Conservation (phyloP, 2,329 filamentous ascomycete species). For the Drechmeria coniospora region DNA sequence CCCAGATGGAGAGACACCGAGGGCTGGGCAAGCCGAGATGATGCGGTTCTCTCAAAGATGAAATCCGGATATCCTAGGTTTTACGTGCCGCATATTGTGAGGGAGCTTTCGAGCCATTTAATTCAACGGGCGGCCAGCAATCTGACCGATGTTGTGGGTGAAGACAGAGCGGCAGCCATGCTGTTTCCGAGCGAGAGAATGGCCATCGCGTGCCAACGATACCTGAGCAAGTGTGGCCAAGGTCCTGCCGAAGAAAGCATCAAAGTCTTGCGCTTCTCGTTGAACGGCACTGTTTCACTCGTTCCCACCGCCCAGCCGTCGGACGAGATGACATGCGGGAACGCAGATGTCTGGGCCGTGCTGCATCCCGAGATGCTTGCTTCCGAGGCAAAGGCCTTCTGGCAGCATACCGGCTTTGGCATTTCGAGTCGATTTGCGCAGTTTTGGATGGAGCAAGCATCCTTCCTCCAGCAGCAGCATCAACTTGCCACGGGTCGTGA, state of each 20-base stretch:
- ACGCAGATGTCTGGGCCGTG: slow-evolving; percentile 6
- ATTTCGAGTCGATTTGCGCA: slow-evolving; percentile 13
- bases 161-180: slow-evolving; percentile 1
- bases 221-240: slow-evolving; percentile 4
- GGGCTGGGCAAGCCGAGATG: slow-evolving; percentile 10
- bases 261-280: slow-evolving; percentile 2
- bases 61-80: slow-evolving; percentile 15
- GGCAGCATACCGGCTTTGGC: slow-evolving; percentile 15
- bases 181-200: slow-evolving; percentile 7
- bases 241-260: not conserved
- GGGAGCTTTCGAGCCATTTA: slow-evolving; percentile 7
- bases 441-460: slow-evolving; percentile 10
- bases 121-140: slow-evolving; percentile 5
- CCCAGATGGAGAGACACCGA: slow-evolving; percentile 13
- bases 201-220: slow-evolving; percentile 6
- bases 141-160: not conserved
- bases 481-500: not conserved
- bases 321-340: not conserved
- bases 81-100: slow-evolving; percentile 10
- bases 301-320: not conserved
- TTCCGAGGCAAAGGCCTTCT: slow-evolving; percentile 12
- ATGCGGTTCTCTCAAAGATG: slow-evolving; percentile 7
- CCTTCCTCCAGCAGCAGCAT: slow-evolving; percentile 5
- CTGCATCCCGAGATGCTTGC: slow-evolving; percentile 6
- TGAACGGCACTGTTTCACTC: slow-evolving; percentile 4